Evolutionary conservation across 1,284 basidiomycete species (phyloP), one percentile per base, ranked within the genome.

Genomic region (Flammula alnicola): DNA sequence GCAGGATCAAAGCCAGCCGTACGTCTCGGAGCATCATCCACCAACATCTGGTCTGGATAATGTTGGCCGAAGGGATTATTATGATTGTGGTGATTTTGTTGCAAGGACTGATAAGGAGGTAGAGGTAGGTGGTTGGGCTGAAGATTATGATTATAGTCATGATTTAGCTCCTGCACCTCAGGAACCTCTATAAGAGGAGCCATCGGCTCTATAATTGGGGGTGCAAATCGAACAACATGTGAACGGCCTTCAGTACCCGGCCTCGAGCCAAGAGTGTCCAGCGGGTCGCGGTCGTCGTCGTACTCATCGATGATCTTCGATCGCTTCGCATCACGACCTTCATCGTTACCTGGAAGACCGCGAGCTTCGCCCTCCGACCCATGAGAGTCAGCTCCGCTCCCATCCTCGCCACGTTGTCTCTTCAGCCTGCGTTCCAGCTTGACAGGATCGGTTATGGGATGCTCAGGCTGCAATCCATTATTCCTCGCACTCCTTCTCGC

Each of bases 401-500:
- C 74, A 22, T 83, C 84, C 19, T 79, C 77, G 1, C 83, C 80
- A 4, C 89, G 77, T 56, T 84, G 80, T 49, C 89, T 67, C 72
- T 92, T 92, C 54, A 89, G 68, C 47, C 79, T 72, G 29, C 90
- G 77, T 64, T 91, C 90, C 3, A 92, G 73, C 58, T 80, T 75
- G 27, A 83, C 75, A 9, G 86, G 86, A 61, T 91, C 89, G 5
- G 84, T 86, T 43, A 88, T 85, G 7, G 73, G 58, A 25, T 86
- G 68, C 62, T 93, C 89, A 2, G 84, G 84, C 52, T 81, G 75
- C 49, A 81, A 76, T 1, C 90, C 91, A 57, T 83, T 88, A 49
- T 84, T 77, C 38, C 92, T 77, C 2, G 86, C 83, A 57, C 86
- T 90, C 45, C 86, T 70, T 49, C 88, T 72, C 2, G 78, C 78